Evolutionary conservation across 441 rosid genomes (phyloP).

Genomic region (Adansonia gregorii): DNA sequence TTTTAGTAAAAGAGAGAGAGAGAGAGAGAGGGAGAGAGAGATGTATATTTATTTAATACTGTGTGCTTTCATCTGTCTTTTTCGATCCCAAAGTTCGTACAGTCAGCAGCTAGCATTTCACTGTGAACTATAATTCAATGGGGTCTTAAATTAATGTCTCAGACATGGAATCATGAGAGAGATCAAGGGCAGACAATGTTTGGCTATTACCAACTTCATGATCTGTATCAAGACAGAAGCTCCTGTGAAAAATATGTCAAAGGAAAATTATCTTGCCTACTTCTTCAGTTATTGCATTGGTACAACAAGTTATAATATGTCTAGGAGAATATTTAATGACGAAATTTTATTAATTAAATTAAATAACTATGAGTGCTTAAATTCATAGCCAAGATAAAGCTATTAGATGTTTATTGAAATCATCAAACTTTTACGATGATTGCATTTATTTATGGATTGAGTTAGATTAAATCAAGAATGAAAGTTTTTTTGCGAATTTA

Average conservation of each 20-base stretch:
- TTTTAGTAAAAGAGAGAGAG: neutral
- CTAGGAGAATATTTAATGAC: neutral
- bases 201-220: neutral
- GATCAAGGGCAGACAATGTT: neutral
- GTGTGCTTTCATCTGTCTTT: conserved; percentile 14
- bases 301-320: neutral
- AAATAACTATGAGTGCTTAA: too few relatives aligned
- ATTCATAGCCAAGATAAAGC: too few relatives aligned
- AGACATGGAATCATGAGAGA: conserved; percentile 15
- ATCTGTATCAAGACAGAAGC: neutral
- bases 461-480: too few relatives aligned
- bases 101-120: conserved; percentile 12
- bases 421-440: too few relatives aligned
- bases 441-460: too few relatives aligned
- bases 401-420: too few relatives aligned
- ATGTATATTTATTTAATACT: neutral
- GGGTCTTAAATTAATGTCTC: neutral
- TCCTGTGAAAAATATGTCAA: neutral
- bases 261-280: neutral
- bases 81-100: conserved; percentile 17
- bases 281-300: neutral
- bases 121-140: neutral
- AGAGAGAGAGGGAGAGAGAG: neutral
- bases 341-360: too few relatives aligned
- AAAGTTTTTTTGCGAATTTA: too few relatives aligned